Evolutionary conservation across 129 eudicot species (phyloP), one percentile per base, ranked within the genome.

Genomic region (Kitagawia praeruptora): DNA sequence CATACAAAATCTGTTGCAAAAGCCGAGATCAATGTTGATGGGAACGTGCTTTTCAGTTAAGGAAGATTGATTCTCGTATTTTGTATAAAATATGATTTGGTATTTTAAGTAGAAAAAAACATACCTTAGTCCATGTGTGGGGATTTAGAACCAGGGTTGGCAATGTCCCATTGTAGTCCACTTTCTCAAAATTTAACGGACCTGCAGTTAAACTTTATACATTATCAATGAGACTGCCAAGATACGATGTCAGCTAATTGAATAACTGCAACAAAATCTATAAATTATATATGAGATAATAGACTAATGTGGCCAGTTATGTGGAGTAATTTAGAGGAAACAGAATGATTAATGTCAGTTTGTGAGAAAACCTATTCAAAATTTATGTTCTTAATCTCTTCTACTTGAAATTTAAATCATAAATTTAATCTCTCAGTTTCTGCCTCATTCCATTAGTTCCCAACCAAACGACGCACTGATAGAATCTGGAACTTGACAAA

Each of bases 51-150:
- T 23, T 58, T n/a, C 34, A 25, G 31, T 58, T 8, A n/a, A 8
- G 13, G 28, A 58, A 23, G 67, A 14, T 8, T 23, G 31, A 31
- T 58, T 58, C 14, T 58, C 1, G 14, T 23, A 58, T 58, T n/a
- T 6, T n/a, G 2, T 1, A 8, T 8, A 58, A n/a, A 23, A n/a
- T n/a, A 58, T n/a, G 4, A 8, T 21, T 58, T n/a, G 67, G 64
- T 56, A 23, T 56, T 23, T 56, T 9, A 56, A 58, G 31, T 4
- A 8, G 14, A 58, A 11, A 58, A 58, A 11, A 58, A 58, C 67
- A 58, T 14, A 85, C 93, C 86, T 85, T 76, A 14, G 93, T 85
- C 91, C 91, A 89, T 16, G 88, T 80, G 71, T 80, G 23, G 38
- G 78, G 82, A 74, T 74, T 80, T 64, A 69, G 69, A 8, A 72